Evolutionary conservation across 257 asterid genomes (phyloP).

Genomic region (Solanum sitiens): DNA sequence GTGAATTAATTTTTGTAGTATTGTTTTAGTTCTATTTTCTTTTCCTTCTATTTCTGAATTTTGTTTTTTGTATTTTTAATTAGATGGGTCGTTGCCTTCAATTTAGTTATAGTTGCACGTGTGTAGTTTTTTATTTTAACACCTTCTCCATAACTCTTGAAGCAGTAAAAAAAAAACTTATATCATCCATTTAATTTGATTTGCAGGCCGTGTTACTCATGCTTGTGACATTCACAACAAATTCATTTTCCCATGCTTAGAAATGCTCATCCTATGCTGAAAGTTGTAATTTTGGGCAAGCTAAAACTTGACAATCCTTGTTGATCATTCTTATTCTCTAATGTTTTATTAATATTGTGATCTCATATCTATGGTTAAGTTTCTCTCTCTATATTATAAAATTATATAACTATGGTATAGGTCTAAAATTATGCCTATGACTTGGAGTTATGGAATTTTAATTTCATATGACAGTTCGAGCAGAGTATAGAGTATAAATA

Average conservation of each 20-base stretch:
- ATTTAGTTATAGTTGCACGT: neutral
- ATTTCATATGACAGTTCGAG: neutral
- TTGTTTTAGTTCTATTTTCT: neutral
- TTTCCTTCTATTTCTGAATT: neutral
- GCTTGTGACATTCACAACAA: no score
- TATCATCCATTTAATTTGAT: no score
- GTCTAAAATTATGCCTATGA: no score
- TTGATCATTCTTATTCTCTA: neutral
- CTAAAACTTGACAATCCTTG: neutral
- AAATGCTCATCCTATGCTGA: neutral
- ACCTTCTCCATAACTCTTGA: neutral
- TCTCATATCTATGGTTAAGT: neutral
- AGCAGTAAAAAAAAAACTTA: no score
- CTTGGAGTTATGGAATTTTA: neutral
- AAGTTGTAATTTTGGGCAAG: neutral
- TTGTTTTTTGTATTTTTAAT: neutral
- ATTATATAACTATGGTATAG: neutral
- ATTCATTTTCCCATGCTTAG: no score
- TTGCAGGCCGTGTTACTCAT: no score
- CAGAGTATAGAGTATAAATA: neutral
- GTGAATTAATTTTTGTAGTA: neutral
- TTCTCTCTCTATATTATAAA: neutral
- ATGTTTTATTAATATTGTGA: neutral
- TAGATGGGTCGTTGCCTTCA: neutral
- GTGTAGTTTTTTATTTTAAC: neutral